A percentile compares a stretch with the other conserved stretches of the same genome.
phyloP scores from a whole-genome alignment of 306 rosid genomes.

The Corylus avellana region DNA sequence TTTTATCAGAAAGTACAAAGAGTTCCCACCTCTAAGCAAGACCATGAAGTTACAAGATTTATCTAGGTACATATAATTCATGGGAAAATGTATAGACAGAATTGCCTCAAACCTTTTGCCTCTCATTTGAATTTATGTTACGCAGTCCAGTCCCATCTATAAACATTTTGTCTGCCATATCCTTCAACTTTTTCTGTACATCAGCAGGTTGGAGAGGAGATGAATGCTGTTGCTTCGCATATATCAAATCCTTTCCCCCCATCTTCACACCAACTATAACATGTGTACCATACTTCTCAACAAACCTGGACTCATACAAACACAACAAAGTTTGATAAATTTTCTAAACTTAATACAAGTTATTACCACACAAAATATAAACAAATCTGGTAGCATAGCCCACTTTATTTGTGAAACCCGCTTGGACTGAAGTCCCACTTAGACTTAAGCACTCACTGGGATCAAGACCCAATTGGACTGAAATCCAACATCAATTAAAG shows the following conservation, averaged over 20 bases:
- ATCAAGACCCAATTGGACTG: too few relatives aligned
- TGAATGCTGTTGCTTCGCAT: slow-evolving; percentile 68
- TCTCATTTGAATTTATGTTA: slow-evolving; percentile 11
- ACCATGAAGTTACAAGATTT: neutral
- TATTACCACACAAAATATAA: neutral
- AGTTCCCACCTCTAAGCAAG: slow-evolving; percentile 1
- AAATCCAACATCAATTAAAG: too few relatives aligned
- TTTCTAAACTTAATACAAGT: neutral
- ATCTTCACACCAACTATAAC: slow-evolving; percentile 68
- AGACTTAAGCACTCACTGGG: too few relatives aligned
- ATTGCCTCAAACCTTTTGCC: slow-evolving; percentile 31
- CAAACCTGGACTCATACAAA: slow-evolving; percentile 50
- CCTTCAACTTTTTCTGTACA: slow-evolving; percentile 69
- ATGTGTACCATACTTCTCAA: slow-evolving; percentile 78
- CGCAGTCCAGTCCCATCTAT: slow-evolving; percentile 33
- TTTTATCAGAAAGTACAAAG: neutral
- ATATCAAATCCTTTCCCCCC: slow-evolving; percentile 77
- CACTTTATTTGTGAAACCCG: too few relatives aligned
- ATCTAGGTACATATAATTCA: neutral
- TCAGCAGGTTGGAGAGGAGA: slow-evolving; percentile 69
- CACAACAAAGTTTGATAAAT: neutral
- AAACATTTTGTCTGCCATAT: slow-evolving; percentile 61
- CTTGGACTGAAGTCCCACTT: too few relatives aligned
- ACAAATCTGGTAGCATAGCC: too few relatives aligned
- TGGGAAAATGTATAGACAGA: neutral